phyloP scores from a whole-genome alignment of 208 protist genomes.

The Trypanosoma lewisi region DNA sequence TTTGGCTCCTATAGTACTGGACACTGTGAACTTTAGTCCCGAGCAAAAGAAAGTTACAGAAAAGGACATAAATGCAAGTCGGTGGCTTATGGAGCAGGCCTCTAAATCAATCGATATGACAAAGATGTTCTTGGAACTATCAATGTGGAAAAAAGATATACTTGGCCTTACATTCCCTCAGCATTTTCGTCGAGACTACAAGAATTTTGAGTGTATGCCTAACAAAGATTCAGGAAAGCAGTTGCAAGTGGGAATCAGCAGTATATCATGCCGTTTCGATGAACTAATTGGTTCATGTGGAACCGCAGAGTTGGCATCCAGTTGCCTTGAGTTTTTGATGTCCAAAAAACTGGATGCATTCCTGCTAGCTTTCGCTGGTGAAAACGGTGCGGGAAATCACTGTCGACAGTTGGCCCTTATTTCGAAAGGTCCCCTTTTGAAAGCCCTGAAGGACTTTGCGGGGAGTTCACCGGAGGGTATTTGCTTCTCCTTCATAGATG shows the following conservation, averaged over 20 bases:
- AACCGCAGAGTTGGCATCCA: conserved; percentile 24
- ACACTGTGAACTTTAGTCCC: conserved; percentile 80
- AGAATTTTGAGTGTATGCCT: conserved; percentile 57
- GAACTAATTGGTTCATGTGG: conserved; percentile 39
- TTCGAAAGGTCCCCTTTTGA: conserved; percentile 30
- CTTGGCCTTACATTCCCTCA: conserved; percentile 59
- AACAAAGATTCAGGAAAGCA: not conserved
- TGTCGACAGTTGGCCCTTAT: conserved; percentile 60
- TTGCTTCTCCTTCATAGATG: conserved; percentile 33
- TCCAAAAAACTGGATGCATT: conserved; percentile 54
- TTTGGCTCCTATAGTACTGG: conserved; percentile 67
- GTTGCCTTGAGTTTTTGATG: conserved; percentile 40
- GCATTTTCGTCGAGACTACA: conserved; percentile 81
- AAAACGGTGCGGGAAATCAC: conserved; percentile 43
- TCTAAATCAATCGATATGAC: conserved; percentile 10
- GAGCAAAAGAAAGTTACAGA: conserved; percentile 77
- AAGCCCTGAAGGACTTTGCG: conserved; percentile 43
- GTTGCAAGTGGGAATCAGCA: conserved; percentile 66
- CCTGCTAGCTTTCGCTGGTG: conserved; percentile 61
- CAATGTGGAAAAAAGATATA: conserved; percentile 75
- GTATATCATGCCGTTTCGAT: conserved; percentile 64
- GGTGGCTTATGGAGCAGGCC: conserved; percentile 39
- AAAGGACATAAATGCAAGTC: conserved; percentile 46
- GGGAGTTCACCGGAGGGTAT: conserved; percentile 28
- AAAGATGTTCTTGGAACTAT: conserved; percentile 52